phyloP scores from a whole-genome alignment of 164 flowering plant genomes.

The Nymphaea thermarum region DNA sequence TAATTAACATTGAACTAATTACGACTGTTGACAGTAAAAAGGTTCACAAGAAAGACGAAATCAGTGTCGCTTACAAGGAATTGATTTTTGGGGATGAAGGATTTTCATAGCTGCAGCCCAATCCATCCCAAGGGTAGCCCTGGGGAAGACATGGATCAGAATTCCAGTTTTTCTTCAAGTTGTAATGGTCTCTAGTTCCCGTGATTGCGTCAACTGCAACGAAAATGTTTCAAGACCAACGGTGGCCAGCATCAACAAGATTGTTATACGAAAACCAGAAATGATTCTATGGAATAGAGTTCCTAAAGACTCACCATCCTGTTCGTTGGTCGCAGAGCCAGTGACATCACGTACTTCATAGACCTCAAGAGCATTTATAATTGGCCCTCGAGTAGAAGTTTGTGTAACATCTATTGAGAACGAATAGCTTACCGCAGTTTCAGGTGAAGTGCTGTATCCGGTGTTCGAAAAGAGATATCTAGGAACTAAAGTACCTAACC shows the following conservation, averaged over 20 bases:
- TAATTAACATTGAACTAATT: background rate
- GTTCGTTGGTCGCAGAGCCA: conserved; percentile 12
- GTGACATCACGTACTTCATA: conserved; percentile 8
- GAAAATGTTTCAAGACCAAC: background rate
- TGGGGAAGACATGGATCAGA: background rate
- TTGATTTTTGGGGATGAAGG: background rate
- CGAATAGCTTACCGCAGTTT: too few species aligned
- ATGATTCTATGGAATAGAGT: background rate
- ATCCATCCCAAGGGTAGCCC: background rate
- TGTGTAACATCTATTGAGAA: too few species aligned
- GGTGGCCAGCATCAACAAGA: background rate
- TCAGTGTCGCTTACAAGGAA: background rate
- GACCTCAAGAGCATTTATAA: conserved; percentile 38
- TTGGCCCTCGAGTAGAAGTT: conserved; percentile 30
- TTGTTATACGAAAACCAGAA: background rate
- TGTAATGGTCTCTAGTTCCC: background rate
- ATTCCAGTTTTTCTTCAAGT: background rate
- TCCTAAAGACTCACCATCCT: conserved; percentile 2
- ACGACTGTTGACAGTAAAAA: background rate
- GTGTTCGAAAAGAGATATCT: too few species aligned
- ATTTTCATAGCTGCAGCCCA: background rate
- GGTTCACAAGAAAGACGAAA: background rate
- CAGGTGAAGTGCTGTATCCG: too few species aligned
- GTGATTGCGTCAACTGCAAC: background rate
- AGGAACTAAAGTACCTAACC: too few species aligned